Conservation (phyloP, 768 basidiomycete species). For the Mycena haematopus region DNA sequence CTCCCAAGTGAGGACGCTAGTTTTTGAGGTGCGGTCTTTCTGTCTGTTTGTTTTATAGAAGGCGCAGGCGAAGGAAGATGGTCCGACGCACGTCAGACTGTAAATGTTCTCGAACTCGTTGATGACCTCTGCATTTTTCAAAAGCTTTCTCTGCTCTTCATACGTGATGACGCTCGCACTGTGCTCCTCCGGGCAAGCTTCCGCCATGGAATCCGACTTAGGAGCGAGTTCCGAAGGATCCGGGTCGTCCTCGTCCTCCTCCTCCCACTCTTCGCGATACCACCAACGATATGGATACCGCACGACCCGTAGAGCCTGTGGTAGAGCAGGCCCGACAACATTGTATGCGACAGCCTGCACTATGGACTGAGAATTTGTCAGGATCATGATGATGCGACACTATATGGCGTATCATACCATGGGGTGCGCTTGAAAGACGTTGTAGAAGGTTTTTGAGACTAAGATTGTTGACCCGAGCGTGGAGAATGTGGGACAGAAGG, state of each 20-base stretch:
- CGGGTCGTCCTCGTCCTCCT: neutral
- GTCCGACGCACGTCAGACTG: slow-evolving; percentile 32
- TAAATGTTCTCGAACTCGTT: slow-evolving; percentile 31
- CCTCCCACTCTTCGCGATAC: neutral
- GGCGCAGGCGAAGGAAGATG: neutral
- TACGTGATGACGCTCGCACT: neutral
- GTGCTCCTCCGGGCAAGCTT: slow-evolving; percentile 10
- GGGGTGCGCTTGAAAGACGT: slow-evolving; percentile 31
- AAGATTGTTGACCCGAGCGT: slow-evolving; percentile 28
- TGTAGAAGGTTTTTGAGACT: slow-evolving; percentile 32
- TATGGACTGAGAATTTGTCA: neutral
- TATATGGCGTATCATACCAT: slow-evolving; percentile 6
- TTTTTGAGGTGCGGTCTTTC: slow-evolving; percentile 10
- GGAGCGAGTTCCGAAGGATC: neutral
- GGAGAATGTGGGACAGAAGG: slow-evolving; percentile 30
- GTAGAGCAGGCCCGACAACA: slow-evolving; percentile 34
- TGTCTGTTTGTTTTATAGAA: neutral
- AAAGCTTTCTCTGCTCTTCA: slow-evolving; percentile 11
- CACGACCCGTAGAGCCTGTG: slow-evolving; percentile 33
- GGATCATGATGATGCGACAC: neutral
- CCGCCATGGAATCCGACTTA: neutral
- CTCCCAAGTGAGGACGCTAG: slow-evolving; percentile 27
- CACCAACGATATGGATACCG: slow-evolving; percentile 9
- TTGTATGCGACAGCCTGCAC: slow-evolving; percentile 34
- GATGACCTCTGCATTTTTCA: slow-evolving; percentile 19